Evolutionary conservation across 768 basidiomycete genomes (phyloP), one percentile per base, ranked within the genome.

Genomic region (Boletus fagicola): DNA sequence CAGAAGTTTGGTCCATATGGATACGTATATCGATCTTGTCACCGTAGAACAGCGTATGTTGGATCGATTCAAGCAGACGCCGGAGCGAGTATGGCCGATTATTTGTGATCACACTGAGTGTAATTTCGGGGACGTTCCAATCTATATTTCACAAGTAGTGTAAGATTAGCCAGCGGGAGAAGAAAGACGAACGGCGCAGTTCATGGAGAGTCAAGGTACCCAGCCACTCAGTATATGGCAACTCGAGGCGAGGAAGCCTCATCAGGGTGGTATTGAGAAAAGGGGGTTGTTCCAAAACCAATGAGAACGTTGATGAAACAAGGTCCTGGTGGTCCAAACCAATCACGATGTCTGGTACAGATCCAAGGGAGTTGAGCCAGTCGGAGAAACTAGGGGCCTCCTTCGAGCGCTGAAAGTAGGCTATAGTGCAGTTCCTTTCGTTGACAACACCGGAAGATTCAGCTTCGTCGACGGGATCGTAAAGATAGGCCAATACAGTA

Each of bases 1-100:
- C 88, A 18, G 87, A 79, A 5, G 86, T 83, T 65, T 90, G 87
- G 62, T 94, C 92, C 66, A 92, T 71, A 65, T 91, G 88, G 57
- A 94, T 75, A 4, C 86, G 78, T 18, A 93, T 63, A 56, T 79
- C 62, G n/a, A 90, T 69, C 16, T 65, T 68, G 70, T 93, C 89
- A 3, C 90, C 90, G 60, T 83, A 92, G 64, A 85, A 91, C 38
- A 78, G 73, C 6, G 83, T 82, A 5, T 61, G 68, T 12, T 75
- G 72, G 3, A 92, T 75, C 0, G 92, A 94, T 16, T 67, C 57
- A 11, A 94, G 68, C 0, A 94, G 77, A 12, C 92, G 85, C 15
- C 64, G 65, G 2, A 94, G 80, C 2, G 93, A 94, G 24, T 72
- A 68, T 10, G 91, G 86, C 33, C 92, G 81, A 64, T 88, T 78